Percentiles rank a stretch among this genome's conserved stretches.
Conservation (phyloP, 768 basidiomycete genomes). For the Russula compacta region DNA sequence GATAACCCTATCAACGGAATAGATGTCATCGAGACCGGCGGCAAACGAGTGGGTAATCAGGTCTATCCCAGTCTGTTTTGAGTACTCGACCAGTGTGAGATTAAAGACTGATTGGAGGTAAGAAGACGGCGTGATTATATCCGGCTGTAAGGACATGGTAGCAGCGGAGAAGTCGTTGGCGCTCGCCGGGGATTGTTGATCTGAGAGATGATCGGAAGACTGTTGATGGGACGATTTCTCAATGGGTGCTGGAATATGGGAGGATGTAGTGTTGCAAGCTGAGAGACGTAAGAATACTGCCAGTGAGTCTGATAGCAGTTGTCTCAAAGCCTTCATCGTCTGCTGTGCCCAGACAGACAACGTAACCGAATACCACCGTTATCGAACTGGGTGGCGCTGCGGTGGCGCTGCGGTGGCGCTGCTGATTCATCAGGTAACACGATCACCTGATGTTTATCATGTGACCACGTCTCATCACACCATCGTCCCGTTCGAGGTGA, state of each 20-base stretch:
- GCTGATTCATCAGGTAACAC: background rate
- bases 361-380: too few species aligned
- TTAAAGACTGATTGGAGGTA: conserved; percentile 1
- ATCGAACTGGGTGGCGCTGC: too few species aligned
- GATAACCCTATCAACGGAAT: background rate
- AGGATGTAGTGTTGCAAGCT: background rate
- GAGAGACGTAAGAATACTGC: background rate
- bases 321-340: background rate
- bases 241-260: background rate
- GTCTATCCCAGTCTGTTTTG: background rate
- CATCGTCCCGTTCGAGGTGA: too few species aligned
- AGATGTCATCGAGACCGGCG: background rate
- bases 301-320: background rate
- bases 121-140: background rate
- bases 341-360: background rate
- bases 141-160: background rate
- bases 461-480: too few species aligned
- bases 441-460: background rate
- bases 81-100: background rate
- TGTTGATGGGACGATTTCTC: background rate
- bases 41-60: background rate
- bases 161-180: background rate
- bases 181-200: background rate
- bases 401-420: too few species aligned
- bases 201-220: background rate